Base-by-base conservation (phyloP, 2,329 filamentous ascomycete species). In the Botryosphaeria agaves region DNA sequence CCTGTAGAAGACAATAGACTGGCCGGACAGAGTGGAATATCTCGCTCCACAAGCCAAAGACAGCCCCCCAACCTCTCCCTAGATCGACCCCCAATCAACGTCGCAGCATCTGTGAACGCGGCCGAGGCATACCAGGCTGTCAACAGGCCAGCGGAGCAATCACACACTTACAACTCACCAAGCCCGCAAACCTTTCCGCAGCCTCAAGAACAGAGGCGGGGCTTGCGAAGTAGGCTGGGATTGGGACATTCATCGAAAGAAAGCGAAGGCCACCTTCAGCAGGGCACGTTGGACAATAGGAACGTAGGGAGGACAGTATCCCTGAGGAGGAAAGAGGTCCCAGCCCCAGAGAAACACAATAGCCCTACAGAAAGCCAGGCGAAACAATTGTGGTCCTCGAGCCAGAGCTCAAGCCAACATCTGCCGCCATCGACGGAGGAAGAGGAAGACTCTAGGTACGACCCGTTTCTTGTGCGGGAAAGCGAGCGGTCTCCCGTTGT, bases 11-110 rank as follows among this genome's bases (percentile, higher is more conserved):
- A 28, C 34, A 34, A 19, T 28, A 18, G 20, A 6, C 9, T 16
- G 6, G 18, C n/a, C 16, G 17, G 5, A 5, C 16, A 19, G 19
- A 19, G 14, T 23, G 9, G 14, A 9, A 18, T 12, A 18, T 36
- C 43, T 36, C 42, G 48, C 23, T 38, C 38, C 6, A 38, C 48
- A 25, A 53, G 48, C 40, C 39, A 47, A 28, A 40, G 39, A 18
- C 41, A 52, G 34, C 48, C 43, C 11, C 34, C 51, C 32, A 37
- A 46, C 34, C 35, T 47, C 18, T 45, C 46, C 14, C 40, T 53
- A 32, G 45, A 47, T 28, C 46, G 43, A 32, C 32, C 36, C 26
- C 32, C 38, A 19, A 47, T 46, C 32, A 41, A 37, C 36, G 41
- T 37, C 31, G 34, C 34, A 12, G 32, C 19, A 26, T 31, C 42